These are phyloP conservation scores for Phytopythium delawarense DNA, from an alignment of 352 stramenopile species.

Conservation along the genomic window DNA sequence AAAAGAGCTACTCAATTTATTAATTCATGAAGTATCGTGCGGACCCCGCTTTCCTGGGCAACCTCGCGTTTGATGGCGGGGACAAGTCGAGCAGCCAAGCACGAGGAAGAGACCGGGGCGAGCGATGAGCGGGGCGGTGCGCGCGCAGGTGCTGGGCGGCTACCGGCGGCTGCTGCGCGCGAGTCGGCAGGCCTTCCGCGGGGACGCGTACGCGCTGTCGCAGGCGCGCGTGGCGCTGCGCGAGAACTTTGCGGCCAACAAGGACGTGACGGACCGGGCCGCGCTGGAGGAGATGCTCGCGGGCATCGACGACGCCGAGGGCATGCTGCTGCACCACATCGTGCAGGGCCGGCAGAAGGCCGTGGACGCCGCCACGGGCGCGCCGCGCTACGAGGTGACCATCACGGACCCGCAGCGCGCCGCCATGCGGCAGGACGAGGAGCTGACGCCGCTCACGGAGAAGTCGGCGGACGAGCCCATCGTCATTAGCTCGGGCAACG, in stretches of 20 bases:
- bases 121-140: conserved; percentile 23
- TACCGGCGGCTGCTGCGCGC: conserved; percentile 75
- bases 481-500: conserved; percentile 79
- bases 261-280: conserved; percentile 47
- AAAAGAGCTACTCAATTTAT: too few relatives aligned
- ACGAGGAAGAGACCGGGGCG: neutral
- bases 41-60: too few relatives aligned
- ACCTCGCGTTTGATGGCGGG: neutral
- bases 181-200: conserved; percentile 70
- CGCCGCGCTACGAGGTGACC: conserved; percentile 62
- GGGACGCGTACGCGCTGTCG: conserved; percentile 53
- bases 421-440: conserved; percentile 80
- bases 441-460: conserved; percentile 72
- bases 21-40: too few relatives aligned
- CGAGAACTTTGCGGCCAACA: conserved; percentile 65
- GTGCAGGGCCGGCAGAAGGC: conserved; percentile 69
- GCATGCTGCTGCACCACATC: conserved; percentile 85
- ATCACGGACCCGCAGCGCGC: conserved; percentile 76
- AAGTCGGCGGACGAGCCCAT: conserved; percentile 67
- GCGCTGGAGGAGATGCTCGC: conserved; percentile 58
- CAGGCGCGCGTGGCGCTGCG: conserved; percentile 59
- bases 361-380: conserved; percentile 15
- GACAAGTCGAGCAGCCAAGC: neutral
- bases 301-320: conserved; percentile 75
- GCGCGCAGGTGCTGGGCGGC: conserved; percentile 60